Conservation (phyloP, 768 basidiomycete genomes). For the Boletus pseudo-olivaceus region DNA sequence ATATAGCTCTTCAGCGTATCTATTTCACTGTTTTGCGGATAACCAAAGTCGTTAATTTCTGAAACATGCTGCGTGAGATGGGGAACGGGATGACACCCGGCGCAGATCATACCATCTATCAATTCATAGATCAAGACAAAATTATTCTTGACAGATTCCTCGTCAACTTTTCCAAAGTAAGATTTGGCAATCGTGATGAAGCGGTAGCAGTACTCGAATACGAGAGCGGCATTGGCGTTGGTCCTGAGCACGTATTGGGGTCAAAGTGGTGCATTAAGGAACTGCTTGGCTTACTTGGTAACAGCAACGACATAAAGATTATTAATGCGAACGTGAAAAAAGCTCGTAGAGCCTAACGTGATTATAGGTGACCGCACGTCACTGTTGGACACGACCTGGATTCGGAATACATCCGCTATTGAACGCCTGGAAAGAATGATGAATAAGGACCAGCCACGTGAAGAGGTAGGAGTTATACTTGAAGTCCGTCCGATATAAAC, state of each 20-base stretch:
- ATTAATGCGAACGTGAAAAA: conserved; percentile 96
- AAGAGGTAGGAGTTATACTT: conserved; percentile 56
- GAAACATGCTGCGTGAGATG: conserved; percentile 9
- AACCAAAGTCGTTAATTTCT: conserved; percentile 99
- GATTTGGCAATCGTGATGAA: conserved; percentile 93
- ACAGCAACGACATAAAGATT: conserved; percentile 95
- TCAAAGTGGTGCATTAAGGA: not conserved
- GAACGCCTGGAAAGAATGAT: conserved; percentile 61
- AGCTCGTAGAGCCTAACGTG: conserved; percentile 95
- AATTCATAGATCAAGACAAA: conserved; percentile 98
- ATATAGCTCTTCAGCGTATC: conserved; percentile 98
- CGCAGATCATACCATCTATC: conserved; percentile 69
- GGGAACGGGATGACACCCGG: conserved; percentile 9
- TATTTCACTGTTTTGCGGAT: conserved; percentile 98
- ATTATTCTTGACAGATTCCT: conserved; percentile 98
- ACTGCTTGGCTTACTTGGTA: conserved; percentile 68
- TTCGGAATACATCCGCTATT: conserved; percentile 96
- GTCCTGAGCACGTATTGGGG: conserved; percentile 47
- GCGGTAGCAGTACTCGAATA: conserved; percentile 97
- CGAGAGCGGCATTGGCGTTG: conserved; percentile 95
- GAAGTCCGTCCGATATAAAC: conserved; percentile 94
- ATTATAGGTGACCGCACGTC: conserved; percentile 97
- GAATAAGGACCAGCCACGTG: not conserved
- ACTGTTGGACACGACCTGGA: conserved; percentile 97
- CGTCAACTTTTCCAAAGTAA: conserved; percentile 98